phyloP scores from a whole-genome alignment of 2,329 filamentous ascomycete genomes.

The Aspergillus persii region DNA sequence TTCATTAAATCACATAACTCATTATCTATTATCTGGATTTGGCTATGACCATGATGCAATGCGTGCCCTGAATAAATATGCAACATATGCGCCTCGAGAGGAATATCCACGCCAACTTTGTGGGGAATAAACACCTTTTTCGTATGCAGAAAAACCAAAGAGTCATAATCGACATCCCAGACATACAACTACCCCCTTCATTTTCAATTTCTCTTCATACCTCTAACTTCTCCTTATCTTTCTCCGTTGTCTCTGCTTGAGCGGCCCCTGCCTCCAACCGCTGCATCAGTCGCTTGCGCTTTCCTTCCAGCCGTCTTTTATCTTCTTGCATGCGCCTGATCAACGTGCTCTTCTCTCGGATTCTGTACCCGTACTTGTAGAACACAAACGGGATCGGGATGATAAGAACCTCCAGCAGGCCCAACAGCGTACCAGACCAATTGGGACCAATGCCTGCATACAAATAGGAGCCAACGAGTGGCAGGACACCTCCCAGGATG shows the following conservation, averaged over 20 bases:
- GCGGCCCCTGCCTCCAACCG: slow-evolving; percentile 7
- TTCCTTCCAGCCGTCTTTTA: slow-evolving; percentile 47
- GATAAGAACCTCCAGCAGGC: slow-evolving; percentile 67
- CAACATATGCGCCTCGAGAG: slow-evolving; percentile 2
- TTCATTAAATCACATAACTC: neutral
- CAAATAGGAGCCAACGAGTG: slow-evolving; percentile 71
- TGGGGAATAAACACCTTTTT: slow-evolving; percentile 1
- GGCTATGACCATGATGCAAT: neutral
- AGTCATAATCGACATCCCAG: neutral
- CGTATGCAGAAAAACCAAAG: neutral
- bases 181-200: neutral
- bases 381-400: slow-evolving; percentile 81
- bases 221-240: slow-evolving; percentile 20
- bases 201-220: slow-evolving; percentile 5
- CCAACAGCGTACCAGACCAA: slow-evolving; percentile 76
- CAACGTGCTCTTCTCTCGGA: slow-evolving; percentile 55
- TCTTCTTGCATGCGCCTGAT: slow-evolving; percentile 59
- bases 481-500: slow-evolving; percentile 72
- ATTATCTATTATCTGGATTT: slow-evolving; percentile 7
- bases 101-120: slow-evolving; percentile 5
- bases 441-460: slow-evolving; percentile 68
- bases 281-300: slow-evolving; percentile 26
- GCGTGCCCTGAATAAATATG: neutral
- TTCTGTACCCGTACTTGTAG: slow-evolving; percentile 60
- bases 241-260: slow-evolving; percentile 12